phyloP scores from a whole-genome alignment of 768 basidiomycete genomes.

The Pluteus cervinus region DNA sequence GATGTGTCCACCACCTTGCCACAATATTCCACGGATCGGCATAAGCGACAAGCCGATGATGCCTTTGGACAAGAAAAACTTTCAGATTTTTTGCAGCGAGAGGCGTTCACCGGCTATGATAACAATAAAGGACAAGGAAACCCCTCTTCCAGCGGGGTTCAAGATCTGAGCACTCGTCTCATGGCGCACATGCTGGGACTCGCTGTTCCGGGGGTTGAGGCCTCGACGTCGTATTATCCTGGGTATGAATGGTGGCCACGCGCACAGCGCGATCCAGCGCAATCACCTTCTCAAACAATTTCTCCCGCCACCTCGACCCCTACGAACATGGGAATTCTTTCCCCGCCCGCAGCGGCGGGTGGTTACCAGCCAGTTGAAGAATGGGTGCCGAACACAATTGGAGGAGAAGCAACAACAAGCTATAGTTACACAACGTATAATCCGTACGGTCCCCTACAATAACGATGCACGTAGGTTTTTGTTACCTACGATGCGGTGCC shows the following conservation, averaged over 20 bases:
- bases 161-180: constrained; percentile 56
- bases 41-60: constrained; percentile 55
- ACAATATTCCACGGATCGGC: constrained; percentile 32
- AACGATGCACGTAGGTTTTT: no score
- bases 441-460: no score
- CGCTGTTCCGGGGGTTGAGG: constrained; percentile 58
- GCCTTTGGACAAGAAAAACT: constrained; percentile 55
- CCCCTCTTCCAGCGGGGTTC: constrained; percentile 38
- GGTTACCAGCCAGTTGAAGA: no score
- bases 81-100: constrained; percentile 37
- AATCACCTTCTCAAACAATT: constrained; percentile 12
- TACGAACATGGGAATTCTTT: neutral
- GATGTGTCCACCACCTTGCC: constrained; percentile 28
- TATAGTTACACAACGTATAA: no score
- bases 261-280: constrained; percentile 19
- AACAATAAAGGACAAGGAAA: constrained; percentile 12
- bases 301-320: constrained; percentile 7
- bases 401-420: no score
- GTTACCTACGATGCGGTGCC: no score
- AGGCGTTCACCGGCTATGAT: constrained; percentile 28
- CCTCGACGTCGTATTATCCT: constrained; percentile 48
- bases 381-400: no score
- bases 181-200: constrained; percentile 72
- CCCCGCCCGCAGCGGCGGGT: no score
- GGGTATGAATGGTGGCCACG: constrained; percentile 69